Percentiles rank a stretch among this genome's conserved stretches.
These are phyloP conservation scores for Obba rivulosa DNA, from an alignment of 768 basidiomycete species.

Conservation along the genomic window DNA sequence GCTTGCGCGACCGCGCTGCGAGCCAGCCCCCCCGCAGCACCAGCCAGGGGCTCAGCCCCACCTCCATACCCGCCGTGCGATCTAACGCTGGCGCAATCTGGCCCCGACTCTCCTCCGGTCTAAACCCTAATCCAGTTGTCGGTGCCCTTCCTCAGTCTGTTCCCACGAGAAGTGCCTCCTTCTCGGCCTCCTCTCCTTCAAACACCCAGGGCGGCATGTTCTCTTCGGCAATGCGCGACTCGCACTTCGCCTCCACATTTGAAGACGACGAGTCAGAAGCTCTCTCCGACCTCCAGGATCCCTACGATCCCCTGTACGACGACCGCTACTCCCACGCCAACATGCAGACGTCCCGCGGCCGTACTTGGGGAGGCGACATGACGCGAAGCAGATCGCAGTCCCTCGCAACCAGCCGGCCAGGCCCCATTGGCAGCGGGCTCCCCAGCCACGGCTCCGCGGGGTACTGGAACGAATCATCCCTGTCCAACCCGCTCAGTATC, in stretches of 20 bases:
- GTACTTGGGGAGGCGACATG: conserved; percentile 56
- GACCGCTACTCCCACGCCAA: conserved; percentile 44
- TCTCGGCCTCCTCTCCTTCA: conserved; percentile 42
- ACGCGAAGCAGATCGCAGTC: conserved; percentile 76
- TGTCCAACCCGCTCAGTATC: conserved; percentile 53
- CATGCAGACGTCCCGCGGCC: conserved; percentile 40
- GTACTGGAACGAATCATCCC: conserved; percentile 56
- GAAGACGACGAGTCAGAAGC: conserved; percentile 77
- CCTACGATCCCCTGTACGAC: conserved; percentile 41
- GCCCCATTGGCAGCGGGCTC: conserved; percentile 45
- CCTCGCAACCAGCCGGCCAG: conserved; percentile 56
- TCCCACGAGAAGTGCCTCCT: conserved; percentile 65
- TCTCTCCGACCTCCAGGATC: conserved; percentile 43
- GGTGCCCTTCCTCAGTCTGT: conserved; percentile 42
- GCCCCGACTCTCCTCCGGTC: conserved; percentile 34
- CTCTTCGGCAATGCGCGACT: conserved; percentile 59
- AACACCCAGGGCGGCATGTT: conserved; percentile 44
- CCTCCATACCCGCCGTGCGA: conserved; percentile 47
- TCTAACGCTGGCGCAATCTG: conserved; percentile 36
- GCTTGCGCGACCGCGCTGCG: conserved; percentile 57
- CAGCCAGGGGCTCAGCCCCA: conserved; percentile 41
- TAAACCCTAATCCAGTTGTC: conserved; percentile 37
- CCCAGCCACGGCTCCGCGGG: conserved; percentile 21
- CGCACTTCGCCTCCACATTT: conserved; percentile 68
- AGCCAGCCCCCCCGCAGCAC: conserved; percentile 62